Percentiles rank a stretch among this genome's conserved stretches.
phyloP scores from a whole-genome alignment of 495 filamentous ascomycete species.

The Sphaerosporella brunnea region DNA sequence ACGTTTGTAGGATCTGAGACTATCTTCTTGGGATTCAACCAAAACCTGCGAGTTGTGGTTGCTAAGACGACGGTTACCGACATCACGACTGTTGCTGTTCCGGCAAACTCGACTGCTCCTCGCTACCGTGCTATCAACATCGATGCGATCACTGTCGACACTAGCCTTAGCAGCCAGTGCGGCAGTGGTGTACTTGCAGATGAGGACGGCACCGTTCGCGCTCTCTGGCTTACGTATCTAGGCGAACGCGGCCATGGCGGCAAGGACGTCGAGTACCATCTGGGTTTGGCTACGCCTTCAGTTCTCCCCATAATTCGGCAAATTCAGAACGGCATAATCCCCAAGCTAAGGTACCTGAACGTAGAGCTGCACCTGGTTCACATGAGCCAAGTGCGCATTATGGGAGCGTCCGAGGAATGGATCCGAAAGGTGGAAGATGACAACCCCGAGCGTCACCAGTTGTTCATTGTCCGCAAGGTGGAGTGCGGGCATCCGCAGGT shows the following conservation, averaged over 20 bases:
- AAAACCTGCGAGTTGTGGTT: conserved; percentile 82
- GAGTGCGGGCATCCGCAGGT: conserved; percentile 47
- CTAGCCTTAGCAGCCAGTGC: conserved; percentile 72
- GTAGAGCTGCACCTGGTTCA: conserved; percentile 89
- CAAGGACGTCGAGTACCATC: conserved; percentile 92
- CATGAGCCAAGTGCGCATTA: conserved; percentile 94
- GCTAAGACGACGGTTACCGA: conserved; percentile 91
- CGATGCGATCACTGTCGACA: conserved; percentile 94
- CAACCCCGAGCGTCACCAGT: conserved; percentile 79
- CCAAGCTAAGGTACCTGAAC: conserved; percentile 72
- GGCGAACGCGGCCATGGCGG: conserved; percentile 65
- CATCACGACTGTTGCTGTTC: conserved; percentile 92
- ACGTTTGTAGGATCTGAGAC: conserved; percentile 60
- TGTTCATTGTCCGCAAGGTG: conserved; percentile 96
- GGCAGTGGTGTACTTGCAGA: conserved; percentile 85
- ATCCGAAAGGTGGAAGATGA: conserved; percentile 70
- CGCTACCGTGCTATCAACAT: conserved; percentile 90
- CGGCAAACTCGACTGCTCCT: conserved; percentile 77
- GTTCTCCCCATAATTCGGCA: conserved; percentile 68
- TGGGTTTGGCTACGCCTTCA: conserved; percentile 77
- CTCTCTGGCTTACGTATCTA: conserved; percentile 89
- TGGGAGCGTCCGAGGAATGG: conserved; percentile 95
- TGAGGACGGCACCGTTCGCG: conserved; percentile 80
- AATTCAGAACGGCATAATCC: conserved; percentile 60
- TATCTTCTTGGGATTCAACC: conserved; percentile 92